Percentiles rank a stretch among this genome's conserved stretches.
phyloP scores from a whole-genome alignment of 2,329 filamentous ascomycete genomes.

The Pseudogymnoascus sp. region DNA sequence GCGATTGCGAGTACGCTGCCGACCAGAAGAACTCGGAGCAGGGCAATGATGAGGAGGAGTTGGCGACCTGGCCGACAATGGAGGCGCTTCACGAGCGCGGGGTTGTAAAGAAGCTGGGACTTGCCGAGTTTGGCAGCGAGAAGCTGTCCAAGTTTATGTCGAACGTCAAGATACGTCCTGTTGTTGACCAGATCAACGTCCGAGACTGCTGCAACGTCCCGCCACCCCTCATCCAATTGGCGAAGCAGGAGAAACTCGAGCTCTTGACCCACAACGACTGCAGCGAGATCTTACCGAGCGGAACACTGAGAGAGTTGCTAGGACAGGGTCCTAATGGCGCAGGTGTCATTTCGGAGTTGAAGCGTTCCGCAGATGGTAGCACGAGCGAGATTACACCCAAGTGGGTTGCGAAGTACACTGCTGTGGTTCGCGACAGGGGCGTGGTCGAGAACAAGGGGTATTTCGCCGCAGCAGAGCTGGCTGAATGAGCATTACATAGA shows the following conservation, averaged over 20 bases:
- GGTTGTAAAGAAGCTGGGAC: conserved; percentile 65
- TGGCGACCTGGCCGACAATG: conserved; percentile 60
- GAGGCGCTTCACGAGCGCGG: conserved; percentile 66
- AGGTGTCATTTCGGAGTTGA: conserved; percentile 55
- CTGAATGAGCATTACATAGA: conserved; percentile 27
- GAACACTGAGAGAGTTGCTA: conserved; percentile 76
- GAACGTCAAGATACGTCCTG: conserved; percentile 61
- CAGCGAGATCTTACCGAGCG: conserved; percentile 78
- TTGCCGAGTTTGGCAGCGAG: conserved; percentile 85
- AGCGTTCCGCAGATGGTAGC: conserved; percentile 54
- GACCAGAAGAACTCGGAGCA: conserved; percentile 52
- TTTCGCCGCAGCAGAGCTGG: conserved; percentile 75
- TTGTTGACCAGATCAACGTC: conserved; percentile 92
- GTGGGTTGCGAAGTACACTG: conserved; percentile 97
- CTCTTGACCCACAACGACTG: conserved; percentile 90
- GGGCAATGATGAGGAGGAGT: conserved; percentile 58
- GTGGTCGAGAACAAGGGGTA: conserved; percentile 99
- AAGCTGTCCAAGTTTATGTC: conserved; percentile 71
- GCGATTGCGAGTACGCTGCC: conserved; percentile 75
- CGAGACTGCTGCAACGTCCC: conserved; percentile 94
- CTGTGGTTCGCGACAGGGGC: conserved; percentile 84
- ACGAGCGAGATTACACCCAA: conserved; percentile 62
- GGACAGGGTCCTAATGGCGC: conserved; percentile 64
- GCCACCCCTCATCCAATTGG: conserved; percentile 72
- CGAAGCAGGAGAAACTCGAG: conserved; percentile 76